A percentile compares a stretch with the other conserved stretches of the same genome.
Evolutionary conservation across 805 yeast species (phyloP).

Genomic region (Cyberlindnera galapagoensis): DNA sequence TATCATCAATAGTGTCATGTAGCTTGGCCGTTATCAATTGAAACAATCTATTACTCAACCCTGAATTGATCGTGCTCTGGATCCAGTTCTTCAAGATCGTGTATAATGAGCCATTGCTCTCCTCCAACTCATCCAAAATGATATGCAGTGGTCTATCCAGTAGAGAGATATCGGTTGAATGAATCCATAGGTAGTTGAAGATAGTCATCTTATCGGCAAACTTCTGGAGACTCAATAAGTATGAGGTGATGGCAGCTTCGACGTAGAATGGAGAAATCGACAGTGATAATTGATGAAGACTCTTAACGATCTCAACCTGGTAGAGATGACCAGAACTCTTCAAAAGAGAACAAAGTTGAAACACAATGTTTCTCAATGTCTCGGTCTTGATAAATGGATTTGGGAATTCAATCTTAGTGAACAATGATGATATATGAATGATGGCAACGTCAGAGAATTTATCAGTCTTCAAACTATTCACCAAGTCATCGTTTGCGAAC

Average conservation of each 20-base stretch:
- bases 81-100: slow-evolving; percentile 46
- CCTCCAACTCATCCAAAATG: slow-evolving; percentile 55
- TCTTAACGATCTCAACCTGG: slow-evolving; percentile 67
- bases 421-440: slow-evolving; percentile 26
- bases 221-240: slow-evolving; percentile 37
- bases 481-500: slow-evolving; percentile 31
- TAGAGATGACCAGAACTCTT: slow-evolving; percentile 31
- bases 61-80: slow-evolving; percentile 36
- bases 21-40: slow-evolving; percentile 53
- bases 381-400: slow-evolving; percentile 21
- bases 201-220: slow-evolving; percentile 42
- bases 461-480: slow-evolving; percentile 18
- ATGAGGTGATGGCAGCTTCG: slow-evolving; percentile 65
- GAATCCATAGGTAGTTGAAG: slow-evolving; percentile 68
- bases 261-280: slow-evolving; percentile 46
- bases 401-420: slow-evolving; percentile 23
- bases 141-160: slow-evolving; percentile 60
- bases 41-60: slow-evolving; percentile 55
- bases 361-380: slow-evolving; percentile 12
- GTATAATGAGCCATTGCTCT: slow-evolving; percentile 35
- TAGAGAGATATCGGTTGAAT: slow-evolving; percentile 45
- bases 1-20: slow-evolving; percentile 48
- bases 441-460: slow-evolving; percentile 13
- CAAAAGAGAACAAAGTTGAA: slow-evolving; percentile 17
- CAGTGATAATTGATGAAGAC: slow-evolving; percentile 56